Evolutionary conservation across 2,329 filamentous ascomycete genomes (phyloP).

Genomic region (Myotisia sp.): DNA sequence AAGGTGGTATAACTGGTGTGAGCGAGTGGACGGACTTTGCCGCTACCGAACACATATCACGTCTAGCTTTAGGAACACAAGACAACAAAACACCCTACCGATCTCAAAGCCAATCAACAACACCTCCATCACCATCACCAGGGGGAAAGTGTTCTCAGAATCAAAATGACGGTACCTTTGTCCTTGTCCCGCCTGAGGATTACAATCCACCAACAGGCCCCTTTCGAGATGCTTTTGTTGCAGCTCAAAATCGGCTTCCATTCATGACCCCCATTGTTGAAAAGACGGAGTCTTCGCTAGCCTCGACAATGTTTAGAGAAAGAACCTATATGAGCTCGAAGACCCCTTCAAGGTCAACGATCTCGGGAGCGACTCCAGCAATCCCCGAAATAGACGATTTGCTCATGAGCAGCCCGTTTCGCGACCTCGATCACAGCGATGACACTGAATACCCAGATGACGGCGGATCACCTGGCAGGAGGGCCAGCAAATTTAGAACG

Average conservation of each 20-base stretch:
- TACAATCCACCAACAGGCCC: constrained; percentile 66
- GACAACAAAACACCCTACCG: constrained; percentile 10
- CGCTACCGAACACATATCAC: constrained; percentile 54
- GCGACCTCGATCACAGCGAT: constrained; percentile 46
- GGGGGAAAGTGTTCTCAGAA: background rate
- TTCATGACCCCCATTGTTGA: constrained; percentile 99
- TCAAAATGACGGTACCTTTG: constrained; percentile 35
- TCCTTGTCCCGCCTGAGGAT: constrained; percentile 72
- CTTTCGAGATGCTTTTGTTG: constrained; percentile 64
- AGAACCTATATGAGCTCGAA: constrained; percentile 53
- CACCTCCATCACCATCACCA: background rate
- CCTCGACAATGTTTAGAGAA: constrained; percentile 43
- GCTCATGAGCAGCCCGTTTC: constrained; percentile 56
- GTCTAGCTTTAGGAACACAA: constrained; percentile 18
- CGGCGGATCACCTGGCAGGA: constrained; percentile 26
- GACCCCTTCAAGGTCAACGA: constrained; percentile 54
- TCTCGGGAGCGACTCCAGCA: constrained; percentile 16
- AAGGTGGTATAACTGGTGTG: constrained; percentile 41
- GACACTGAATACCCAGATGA: constrained; percentile 23
- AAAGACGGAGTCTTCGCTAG: constrained; percentile 74
- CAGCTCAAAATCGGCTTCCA: constrained; percentile 79
- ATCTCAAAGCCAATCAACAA: background rate
- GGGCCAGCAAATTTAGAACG: constrained; percentile 25
- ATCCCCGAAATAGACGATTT: constrained; percentile 32
- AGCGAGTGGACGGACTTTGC: constrained; percentile 87